These are phyloP conservation scores for Neurospora cerealis DNA, from an alignment of 495 filamentous ascomycete genomes.

Conservation along the genomic window DNA sequence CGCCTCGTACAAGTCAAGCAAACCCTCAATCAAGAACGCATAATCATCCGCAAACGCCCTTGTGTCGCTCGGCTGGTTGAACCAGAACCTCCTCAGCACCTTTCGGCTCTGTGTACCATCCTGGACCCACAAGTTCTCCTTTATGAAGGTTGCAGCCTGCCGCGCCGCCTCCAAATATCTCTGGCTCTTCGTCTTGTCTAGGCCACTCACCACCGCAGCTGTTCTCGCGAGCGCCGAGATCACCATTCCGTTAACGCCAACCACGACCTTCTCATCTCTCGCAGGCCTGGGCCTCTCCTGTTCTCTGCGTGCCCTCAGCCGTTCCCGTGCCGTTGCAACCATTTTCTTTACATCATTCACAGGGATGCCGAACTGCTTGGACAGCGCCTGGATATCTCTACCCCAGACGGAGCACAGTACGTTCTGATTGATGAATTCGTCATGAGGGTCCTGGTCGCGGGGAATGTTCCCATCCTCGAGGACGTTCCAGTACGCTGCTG, in stretches of 20 bases:
- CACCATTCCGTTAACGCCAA: constrained; percentile 81
- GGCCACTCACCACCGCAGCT: constrained; percentile 50
- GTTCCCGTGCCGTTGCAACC: constrained; percentile 57
- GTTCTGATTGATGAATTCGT: constrained; percentile 86
- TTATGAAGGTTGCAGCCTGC: constrained; percentile 67
- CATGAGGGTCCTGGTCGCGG: constrained; percentile 75
- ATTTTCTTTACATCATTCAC: constrained; percentile 62
- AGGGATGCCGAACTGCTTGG: constrained; percentile 66
- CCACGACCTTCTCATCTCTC: constrained; percentile 86
- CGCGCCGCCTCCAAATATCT: constrained; percentile 55
- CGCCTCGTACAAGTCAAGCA: constrained; percentile 80
- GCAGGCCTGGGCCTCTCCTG: constrained; percentile 68
- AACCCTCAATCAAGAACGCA: constrained; percentile 74
- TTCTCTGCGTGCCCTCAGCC: constrained; percentile 63
- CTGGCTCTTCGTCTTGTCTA: constrained; percentile 43
- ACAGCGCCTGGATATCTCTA: constrained; percentile 52
- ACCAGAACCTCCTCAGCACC: constrained; percentile 65
- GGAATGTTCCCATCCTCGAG: constrained; percentile 80
- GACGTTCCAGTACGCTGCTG: constrained; percentile 79
- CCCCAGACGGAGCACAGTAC: constrained; percentile 31
- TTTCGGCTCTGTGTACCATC: constrained; percentile 19
- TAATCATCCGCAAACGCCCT: constrained; percentile 91
- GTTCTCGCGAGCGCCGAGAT: constrained; percentile 74
- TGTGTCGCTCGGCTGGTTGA: constrained; percentile 54
- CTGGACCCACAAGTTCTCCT: constrained; percentile 63